Conservation (phyloP, 2,329 filamentous ascomycete genomes). For the Botryotinia convoluta region DNA sequence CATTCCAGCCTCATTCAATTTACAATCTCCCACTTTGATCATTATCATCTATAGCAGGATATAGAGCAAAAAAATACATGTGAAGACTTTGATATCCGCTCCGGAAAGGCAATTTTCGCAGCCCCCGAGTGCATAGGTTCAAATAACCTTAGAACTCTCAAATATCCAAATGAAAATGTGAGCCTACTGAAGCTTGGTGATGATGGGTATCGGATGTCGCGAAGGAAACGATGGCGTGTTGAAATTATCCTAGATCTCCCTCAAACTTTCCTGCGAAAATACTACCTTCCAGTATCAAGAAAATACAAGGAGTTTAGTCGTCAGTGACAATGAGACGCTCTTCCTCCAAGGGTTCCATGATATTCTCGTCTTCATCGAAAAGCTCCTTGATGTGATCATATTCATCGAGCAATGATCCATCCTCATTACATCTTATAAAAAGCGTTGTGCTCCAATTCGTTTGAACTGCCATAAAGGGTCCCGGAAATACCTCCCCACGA, state of each 20-base stretch:
- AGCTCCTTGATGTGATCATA: background rate
- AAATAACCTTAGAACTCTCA: background rate
- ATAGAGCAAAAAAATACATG: too few relatives aligned
- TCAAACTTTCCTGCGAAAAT: background rate
- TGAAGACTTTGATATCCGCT: background rate
- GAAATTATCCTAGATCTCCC: background rate
- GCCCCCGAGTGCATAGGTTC: background rate
- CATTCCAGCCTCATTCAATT: too few relatives aligned
- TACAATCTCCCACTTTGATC: background rate
- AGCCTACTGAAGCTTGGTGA: too few relatives aligned
- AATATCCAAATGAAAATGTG: background rate
- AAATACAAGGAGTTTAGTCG: background rate
- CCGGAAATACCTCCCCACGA: background rate
- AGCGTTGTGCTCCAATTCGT: fast-evolving
- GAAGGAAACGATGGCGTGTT: too few relatives aligned
- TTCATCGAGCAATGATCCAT: background rate
- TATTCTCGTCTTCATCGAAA: background rate
- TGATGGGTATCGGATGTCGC: too few relatives aligned
- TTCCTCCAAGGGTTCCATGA: background rate
- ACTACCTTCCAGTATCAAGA: background rate
- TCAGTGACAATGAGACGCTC: background rate
- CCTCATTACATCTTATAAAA: background rate
- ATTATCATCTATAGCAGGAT: background rate
- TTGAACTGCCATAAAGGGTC: background rate
- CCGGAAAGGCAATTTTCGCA: background rate